phyloP scores from a whole-genome alignment of 139 green algal genomes.

The Trebouxia sp. region DNA sequence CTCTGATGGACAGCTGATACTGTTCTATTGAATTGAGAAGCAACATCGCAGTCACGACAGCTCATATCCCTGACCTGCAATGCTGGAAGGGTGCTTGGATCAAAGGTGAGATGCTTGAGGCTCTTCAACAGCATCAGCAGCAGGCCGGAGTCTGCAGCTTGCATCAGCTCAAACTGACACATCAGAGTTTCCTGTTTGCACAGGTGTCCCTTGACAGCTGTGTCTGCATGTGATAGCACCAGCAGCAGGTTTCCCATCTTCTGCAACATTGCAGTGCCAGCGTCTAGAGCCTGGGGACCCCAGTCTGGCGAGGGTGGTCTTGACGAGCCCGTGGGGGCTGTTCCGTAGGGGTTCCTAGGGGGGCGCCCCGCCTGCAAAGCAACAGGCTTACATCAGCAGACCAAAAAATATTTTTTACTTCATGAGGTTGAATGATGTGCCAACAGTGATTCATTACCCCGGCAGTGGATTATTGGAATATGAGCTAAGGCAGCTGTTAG shows the following conservation, averaged over 20 bases:
- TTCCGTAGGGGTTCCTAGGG: not conserved
- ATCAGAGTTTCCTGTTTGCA: slow-evolving; percentile 55
- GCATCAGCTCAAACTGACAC: slow-evolving; percentile 49
- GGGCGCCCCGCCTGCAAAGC: too few relatives aligned
- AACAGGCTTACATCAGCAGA: too few relatives aligned
- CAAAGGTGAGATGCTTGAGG: slow-evolving; percentile 47
- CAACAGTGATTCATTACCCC: too few relatives aligned
- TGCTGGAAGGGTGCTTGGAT: slow-evolving; percentile 46
- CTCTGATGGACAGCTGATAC: too few relatives aligned
- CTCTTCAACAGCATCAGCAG: slow-evolving; percentile 44
- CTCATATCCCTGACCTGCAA: slow-evolving; percentile 40
- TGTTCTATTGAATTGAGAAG: too few relatives aligned
- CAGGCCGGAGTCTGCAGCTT: not conserved
- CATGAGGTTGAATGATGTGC: too few relatives aligned
- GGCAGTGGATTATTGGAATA: too few relatives aligned
- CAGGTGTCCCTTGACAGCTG: slow-evolving; percentile 33
- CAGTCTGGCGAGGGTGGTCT: not conserved
- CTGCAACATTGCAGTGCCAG: not conserved
- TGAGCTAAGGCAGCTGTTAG: too few relatives aligned
- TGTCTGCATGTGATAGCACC: slow-evolving; percentile 57
- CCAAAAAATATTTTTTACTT: too few relatives aligned
- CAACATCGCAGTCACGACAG: too few relatives aligned
- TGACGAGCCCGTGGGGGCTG: not conserved
- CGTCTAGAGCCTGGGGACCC: slow-evolving; percentile 5
- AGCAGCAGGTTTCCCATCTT: slow-evolving; percentile 64